phyloP scores from a whole-genome alignment of 148 eudicot genomes.

The Vaccinium macrocarpon region DNA sequence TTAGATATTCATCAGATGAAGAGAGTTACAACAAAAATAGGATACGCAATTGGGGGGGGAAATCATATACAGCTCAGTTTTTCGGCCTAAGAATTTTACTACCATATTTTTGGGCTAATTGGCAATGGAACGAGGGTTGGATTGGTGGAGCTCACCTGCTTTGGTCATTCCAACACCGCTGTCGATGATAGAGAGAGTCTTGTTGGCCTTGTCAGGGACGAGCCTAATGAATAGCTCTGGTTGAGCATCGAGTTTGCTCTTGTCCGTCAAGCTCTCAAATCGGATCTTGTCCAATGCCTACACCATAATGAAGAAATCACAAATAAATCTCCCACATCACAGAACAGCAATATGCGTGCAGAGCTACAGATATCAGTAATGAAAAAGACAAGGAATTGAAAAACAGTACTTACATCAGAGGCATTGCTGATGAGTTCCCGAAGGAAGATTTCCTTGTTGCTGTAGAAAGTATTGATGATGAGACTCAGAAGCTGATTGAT shows the following conservation, averaged over 20 bases:
- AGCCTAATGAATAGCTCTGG: slow-evolving; percentile 85
- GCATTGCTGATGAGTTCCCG: slow-evolving; percentile 76
- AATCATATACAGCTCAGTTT: background rate
- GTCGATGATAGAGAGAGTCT: slow-evolving; percentile 78
- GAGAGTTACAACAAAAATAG: no score
- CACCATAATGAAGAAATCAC: background rate
- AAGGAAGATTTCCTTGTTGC: slow-evolving; percentile 93
- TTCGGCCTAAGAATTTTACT: background rate
- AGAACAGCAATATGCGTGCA: background rate
- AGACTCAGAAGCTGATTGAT: slow-evolving; percentile 77
- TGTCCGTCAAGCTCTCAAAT: slow-evolving; percentile 84
- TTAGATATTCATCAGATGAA: background rate
- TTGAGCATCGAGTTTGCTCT: slow-evolving; percentile 84
- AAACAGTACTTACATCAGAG: slow-evolving; percentile 53
- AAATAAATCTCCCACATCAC: background rate
- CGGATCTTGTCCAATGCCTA: slow-evolving; percentile 88
- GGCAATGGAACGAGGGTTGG: background rate
- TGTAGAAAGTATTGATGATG: slow-evolving; percentile 90
- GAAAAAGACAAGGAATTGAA: background rate
- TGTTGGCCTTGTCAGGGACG: slow-evolving; percentile 83
- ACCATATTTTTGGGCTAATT: background rate
- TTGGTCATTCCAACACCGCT: slow-evolving; percentile 95
- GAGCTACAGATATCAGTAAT: no score
- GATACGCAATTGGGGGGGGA: background rate
- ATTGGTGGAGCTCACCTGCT: slow-evolving; percentile 46